phyloP scores from a whole-genome alignment of 2,329 filamentous ascomycete genomes.

The Colletotrichum coccodes region DNA sequence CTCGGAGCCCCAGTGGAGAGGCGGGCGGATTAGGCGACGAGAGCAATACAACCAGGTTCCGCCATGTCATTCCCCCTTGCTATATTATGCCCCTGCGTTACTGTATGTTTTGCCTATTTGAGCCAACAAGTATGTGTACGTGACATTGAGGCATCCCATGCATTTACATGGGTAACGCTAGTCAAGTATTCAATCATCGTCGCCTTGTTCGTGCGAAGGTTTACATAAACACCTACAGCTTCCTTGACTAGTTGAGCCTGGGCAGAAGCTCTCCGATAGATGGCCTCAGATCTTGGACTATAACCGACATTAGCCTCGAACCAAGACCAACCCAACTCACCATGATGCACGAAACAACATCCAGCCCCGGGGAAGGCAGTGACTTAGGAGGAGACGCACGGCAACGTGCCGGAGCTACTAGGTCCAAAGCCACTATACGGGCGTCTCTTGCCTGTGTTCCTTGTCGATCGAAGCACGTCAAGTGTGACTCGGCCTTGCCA shows the following conservation, averaged over 20 bases:
- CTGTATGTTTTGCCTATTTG: background rate
- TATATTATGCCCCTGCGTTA: background rate
- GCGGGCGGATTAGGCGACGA: slow-evolving; percentile 4
- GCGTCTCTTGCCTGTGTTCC: slow-evolving; percentile 57
- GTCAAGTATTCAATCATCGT: background rate
- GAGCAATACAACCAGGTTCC: background rate
- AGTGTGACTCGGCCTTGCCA: slow-evolving; percentile 42
- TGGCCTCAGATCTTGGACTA: background rate
- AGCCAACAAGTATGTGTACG: background rate
- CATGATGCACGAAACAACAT: slow-evolving; percentile 13
- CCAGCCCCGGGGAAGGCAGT: slow-evolving; percentile 15
- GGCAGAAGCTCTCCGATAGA: background rate
- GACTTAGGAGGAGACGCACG: slow-evolving; percentile 6
- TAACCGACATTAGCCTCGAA: background rate
- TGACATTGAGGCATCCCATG: slow-evolving; percentile 20
- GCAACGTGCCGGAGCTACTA: slow-evolving; percentile 24
- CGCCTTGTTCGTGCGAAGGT: background rate
- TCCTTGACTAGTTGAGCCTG: background rate
- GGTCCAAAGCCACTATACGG: slow-evolving; percentile 49
- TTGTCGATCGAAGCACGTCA: slow-evolving; percentile 59
- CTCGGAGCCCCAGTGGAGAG: slow-evolving; percentile 1
- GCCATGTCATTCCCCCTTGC: background rate
- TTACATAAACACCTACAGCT: slow-evolving; percentile 30
- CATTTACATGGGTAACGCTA: background rate
- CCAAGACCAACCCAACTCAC: background rate